These are phyloP conservation scores for Skeletonema costatum DNA, from an alignment of 108 stramenopile genomes.

Conservation along the genomic window DNA sequence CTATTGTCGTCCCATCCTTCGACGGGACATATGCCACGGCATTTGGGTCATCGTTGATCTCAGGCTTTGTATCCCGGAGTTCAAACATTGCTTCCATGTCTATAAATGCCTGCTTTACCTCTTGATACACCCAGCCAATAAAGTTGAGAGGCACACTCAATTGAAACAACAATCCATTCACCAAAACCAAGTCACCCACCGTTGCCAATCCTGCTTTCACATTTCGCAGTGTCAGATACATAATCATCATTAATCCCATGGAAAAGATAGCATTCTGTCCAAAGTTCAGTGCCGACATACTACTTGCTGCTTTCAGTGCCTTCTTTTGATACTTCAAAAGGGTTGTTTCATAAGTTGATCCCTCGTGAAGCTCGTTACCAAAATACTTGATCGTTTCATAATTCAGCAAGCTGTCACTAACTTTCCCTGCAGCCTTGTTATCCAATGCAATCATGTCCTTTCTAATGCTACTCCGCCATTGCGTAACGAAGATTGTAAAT, in stretches of 20 bases:
- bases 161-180: conserved; percentile 98
- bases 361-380: conserved; percentile 92
- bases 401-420: conserved; percentile 94
- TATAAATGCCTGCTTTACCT: conserved; percentile 91
- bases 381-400: conserved; percentile 99
- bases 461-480: conserved; percentile 96
- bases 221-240: conserved; percentile 91
- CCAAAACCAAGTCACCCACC: conserved; percentile 97
- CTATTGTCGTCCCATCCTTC: conserved; percentile 63
- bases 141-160: conserved; percentile 96
- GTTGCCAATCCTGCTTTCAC: conserved; percentile 90
- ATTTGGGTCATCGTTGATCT: conserved; percentile 35
- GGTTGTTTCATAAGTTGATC: conserved; percentile 81
- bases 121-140: conserved; percentile 94
- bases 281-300: conserved; percentile 93
- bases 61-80: conserved; percentile 71
- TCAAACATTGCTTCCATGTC: conserved; percentile 99
- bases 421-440: conserved; percentile 89
- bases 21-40: conserved; percentile 57
- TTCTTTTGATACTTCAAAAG: conserved; percentile 89
- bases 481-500: conserved; percentile 94
- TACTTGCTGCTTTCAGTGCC: conserved; percentile 87
- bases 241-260: conserved; percentile 88
- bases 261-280: conserved; percentile 96
- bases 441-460: conserved; percentile 95